Evolutionary conservation across 2,329 filamentous ascomycete species (phyloP).

Genomic region (Orbilia javanica): DNA sequence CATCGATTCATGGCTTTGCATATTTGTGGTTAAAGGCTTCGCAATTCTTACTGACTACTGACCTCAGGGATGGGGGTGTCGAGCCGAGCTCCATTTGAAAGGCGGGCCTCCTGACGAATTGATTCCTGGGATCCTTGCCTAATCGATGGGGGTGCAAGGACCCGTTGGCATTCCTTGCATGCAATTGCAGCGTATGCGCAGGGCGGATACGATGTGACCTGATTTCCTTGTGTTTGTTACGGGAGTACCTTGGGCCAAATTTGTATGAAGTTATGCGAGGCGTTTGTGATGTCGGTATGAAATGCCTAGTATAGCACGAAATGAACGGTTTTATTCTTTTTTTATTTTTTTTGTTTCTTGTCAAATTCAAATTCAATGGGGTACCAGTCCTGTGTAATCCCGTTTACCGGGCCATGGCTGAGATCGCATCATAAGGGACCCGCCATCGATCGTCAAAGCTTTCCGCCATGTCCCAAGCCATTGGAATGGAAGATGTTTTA

Average conservation of each 20-base stretch:
- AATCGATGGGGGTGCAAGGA: slow-evolving; percentile 29
- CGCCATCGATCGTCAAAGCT: slow-evolving; percentile 24
- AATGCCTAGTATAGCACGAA: not conserved
- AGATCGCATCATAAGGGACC: slow-evolving; percentile 27
- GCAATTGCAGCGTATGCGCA: no score
- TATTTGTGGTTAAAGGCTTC: slow-evolving; percentile 6
- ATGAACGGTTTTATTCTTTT: not conserved
- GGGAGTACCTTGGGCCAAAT: not conserved
- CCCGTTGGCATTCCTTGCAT: slow-evolving; percentile 20
- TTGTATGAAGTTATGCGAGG: not conserved
- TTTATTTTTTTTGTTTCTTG: no score
- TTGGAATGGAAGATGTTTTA: slow-evolving; percentile 58
- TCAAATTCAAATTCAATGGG: not conserved
- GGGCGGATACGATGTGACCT: slow-evolving; percentile 29
- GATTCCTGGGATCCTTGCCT: slow-evolving; percentile 35
- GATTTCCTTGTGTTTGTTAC: not conserved
- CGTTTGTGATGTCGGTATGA: slow-evolving; percentile 15
- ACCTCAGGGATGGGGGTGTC: slow-evolving; percentile 2
- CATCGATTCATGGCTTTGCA: slow-evolving; percentile 8
- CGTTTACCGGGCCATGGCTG: slow-evolving; percentile 23
- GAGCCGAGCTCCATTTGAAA: slow-evolving; percentile 34
- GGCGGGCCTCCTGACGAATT: slow-evolving; percentile 22
- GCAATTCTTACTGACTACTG: slow-evolving; percentile 5
- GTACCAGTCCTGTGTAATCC: not conserved
- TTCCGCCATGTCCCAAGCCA: slow-evolving; percentile 54